These are phyloP conservation scores for Puccinia triticina DNA, from an alignment of 1,284 basidiomycete species.

Conservation along the genomic window DNA sequence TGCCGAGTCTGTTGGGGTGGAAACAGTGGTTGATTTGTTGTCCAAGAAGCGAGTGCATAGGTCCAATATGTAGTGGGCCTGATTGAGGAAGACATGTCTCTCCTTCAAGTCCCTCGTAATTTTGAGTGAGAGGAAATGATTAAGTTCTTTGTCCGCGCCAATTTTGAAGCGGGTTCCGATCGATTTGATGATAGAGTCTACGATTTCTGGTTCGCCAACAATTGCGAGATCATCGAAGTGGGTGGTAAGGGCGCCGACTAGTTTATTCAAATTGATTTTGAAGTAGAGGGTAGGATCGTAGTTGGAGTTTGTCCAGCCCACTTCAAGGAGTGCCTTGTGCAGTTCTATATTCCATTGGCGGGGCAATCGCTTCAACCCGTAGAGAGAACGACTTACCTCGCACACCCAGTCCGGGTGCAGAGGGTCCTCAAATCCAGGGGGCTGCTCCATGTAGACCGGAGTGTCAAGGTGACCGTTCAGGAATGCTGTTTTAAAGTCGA, in stretches of 20 bases:
- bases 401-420: not conserved
- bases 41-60: not conserved
- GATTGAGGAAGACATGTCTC: not conserved
- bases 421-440: too few relatives aligned
- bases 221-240: conserved; percentile 1
- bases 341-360: conserved; percentile 17
- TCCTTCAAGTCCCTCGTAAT: not conserved
- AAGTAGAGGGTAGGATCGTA: too few relatives aligned
- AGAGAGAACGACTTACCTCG: too few relatives aligned
- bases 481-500: too few relatives aligned
- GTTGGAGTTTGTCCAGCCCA: not conserved
- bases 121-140: not conserved
- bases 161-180: not conserved
- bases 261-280: too few relatives aligned
- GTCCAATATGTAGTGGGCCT: not conserved
- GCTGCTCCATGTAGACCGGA: too few relatives aligned
- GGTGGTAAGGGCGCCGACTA: conserved; percentile 4
- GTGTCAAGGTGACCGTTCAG: too few relatives aligned
- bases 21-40: not conserved
- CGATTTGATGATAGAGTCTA: not conserved
- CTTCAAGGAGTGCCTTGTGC: not conserved
- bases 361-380: conserved; percentile 32
- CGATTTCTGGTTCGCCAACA: not conserved
- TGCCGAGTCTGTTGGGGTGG: not conserved
- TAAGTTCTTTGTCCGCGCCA: too few relatives aligned